These are phyloP conservation scores for Aspergillus fijiensis DNA, from an alignment of 2,329 filamentous ascomycete species.

Conservation along the genomic window DNA sequence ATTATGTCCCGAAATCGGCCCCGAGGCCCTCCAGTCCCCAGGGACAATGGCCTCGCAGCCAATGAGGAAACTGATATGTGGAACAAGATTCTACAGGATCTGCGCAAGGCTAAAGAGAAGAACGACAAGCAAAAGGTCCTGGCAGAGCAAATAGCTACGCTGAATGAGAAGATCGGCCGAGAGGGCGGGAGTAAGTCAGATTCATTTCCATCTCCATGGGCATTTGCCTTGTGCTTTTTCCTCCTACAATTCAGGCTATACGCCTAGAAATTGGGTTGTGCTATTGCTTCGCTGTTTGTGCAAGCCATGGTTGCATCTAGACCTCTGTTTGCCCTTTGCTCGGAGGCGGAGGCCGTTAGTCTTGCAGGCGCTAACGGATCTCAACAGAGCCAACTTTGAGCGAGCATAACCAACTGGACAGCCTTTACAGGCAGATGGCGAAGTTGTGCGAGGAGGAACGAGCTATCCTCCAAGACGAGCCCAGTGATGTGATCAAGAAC, in stretches of 20 bases:
- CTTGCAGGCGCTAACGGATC: slow-evolving; percentile 14
- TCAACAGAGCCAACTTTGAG: slow-evolving; percentile 35
- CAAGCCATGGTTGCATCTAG: not conserved
- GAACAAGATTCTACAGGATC: slow-evolving; percentile 45
- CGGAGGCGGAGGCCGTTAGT: not conserved
- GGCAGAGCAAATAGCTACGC: slow-evolving; percentile 40
- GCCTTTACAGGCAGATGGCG: slow-evolving; percentile 47
- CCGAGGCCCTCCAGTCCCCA: slow-evolving; percentile 35
- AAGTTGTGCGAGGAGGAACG: slow-evolving; percentile 51
- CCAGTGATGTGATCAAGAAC: slow-evolving; percentile 53
- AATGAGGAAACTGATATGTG: slow-evolving; percentile 48
- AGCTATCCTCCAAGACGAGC: slow-evolving; percentile 49
- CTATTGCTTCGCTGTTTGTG: not conserved
- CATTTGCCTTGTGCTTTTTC: not conserved
- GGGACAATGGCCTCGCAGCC: slow-evolving; percentile 45
- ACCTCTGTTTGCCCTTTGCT: not conserved
- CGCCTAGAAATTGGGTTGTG: too few species aligned
- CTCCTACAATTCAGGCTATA: too few species aligned
- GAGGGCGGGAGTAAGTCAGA: slow-evolving; percentile 45
- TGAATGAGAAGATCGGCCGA: slow-evolving; percentile 47
- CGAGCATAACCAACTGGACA: slow-evolving; percentile 47
- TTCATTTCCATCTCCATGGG: not conserved
- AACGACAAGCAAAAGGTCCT: slow-evolving; percentile 43
- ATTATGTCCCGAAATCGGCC: slow-evolving; percentile 46
- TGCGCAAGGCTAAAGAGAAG: slow-evolving; percentile 45